Base-by-base conservation (phyloP, 768 basidiomycete genomes). In the Chalciporus piperatus region DNA sequence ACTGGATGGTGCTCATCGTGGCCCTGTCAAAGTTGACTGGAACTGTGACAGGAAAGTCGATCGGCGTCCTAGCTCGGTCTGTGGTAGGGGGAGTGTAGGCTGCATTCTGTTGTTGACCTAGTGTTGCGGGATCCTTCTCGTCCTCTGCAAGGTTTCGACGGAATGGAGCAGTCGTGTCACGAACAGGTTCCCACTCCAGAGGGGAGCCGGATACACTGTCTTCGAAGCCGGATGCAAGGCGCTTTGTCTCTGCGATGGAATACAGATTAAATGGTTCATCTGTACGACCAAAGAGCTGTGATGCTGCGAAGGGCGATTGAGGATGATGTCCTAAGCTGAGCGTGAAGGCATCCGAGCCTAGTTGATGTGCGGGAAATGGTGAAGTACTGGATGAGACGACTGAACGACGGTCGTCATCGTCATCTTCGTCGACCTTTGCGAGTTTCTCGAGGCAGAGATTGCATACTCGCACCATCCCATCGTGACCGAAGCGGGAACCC, bases 381-480 rank as follows among this genome's bases (percentile, higher is more conserved):
- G 83, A 79, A 2, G 84, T 77, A 3, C 77, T 73, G 17, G 83
- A 83, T 2, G 92, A 94, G 25, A 82, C 74, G 49, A 95, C 76
- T 6, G 92, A 93, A 45, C 89, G 84, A 30, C 81, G 81, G 59
- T 92, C 90, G 47, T 96, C 94, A 41, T 97, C 92, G 49, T 96
- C 91, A 47, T 95, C 91, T 47, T 89, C 85, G 47, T 89, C 87
- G 6, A 87, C 92, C 56, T 85, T 90, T 48, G 89, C 87, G 50
- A 95, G 81, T 69, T 93, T 93, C 58, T 90, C 87, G n/a, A 96
- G 75, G 68, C 96, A 98, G 13, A 97, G 74, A 60, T 98, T 98
- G 72, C 97, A 99, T 9, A 97, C 89, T 49, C 97, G 83, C 46
- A 99, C 81, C 82, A 90, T 91, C n/a, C 93, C 93, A 47, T 96